A percentile compares a stretch with the other conserved stretches of the same genome.
Evolutionary conservation across 192 early-diverging fungal species (phyloP).

Genomic region (Oehlia diaphana): DNA sequence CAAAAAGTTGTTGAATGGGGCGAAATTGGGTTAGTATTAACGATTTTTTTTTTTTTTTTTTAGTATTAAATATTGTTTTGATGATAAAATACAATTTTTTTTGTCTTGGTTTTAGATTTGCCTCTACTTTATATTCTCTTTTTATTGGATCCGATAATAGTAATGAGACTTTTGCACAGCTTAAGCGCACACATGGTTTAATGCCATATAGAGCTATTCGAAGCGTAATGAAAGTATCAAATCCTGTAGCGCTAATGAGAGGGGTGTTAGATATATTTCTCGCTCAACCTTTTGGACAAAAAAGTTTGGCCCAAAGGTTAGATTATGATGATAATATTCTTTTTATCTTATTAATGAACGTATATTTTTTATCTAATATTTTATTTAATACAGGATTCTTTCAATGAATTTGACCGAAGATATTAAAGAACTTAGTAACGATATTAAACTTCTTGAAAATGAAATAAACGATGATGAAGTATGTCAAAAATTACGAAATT

Average conservation of each 20-base stretch:
- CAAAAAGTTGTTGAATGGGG: slow-evolving; percentile 55
- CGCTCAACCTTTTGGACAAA: slow-evolving; percentile 58
- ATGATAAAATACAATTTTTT: not conserved
- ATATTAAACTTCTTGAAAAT: slow-evolving; percentile 41
- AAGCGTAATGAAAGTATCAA: slow-evolving; percentile 52
- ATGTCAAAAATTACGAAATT: slow-evolving; percentile 53
- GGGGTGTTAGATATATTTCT: slow-evolving; percentile 58
- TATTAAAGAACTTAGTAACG: slow-evolving; percentile 47
- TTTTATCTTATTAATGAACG: no score
- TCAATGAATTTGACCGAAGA: slow-evolving; percentile 54
- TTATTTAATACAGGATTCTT: slow-evolving; percentile 41
- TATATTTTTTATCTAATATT: not conserved
- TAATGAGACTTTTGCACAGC: slow-evolving; percentile 43
- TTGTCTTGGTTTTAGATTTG: slow-evolving; percentile 38
- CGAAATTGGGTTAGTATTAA: slow-evolving; percentile 45
- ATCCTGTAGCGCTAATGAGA: slow-evolving; percentile 57
- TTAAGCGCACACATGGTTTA: slow-evolving; percentile 54
- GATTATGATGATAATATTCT: not conserved
- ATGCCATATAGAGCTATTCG: slow-evolving; percentile 56
- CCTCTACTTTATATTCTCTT: slow-evolving; percentile 52
- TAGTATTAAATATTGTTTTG: no score
- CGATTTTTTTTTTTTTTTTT: not conserved
- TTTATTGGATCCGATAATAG: slow-evolving; percentile 56
- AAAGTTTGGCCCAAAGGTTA: slow-evolving; percentile 55
- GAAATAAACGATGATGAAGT: slow-evolving; percentile 37